A percentile compares a stretch with the other conserved stretches of the same genome.
phyloP scores from a whole-genome alignment of 208 protist genomes.

The Acanthamoeba triangularis region DNA sequence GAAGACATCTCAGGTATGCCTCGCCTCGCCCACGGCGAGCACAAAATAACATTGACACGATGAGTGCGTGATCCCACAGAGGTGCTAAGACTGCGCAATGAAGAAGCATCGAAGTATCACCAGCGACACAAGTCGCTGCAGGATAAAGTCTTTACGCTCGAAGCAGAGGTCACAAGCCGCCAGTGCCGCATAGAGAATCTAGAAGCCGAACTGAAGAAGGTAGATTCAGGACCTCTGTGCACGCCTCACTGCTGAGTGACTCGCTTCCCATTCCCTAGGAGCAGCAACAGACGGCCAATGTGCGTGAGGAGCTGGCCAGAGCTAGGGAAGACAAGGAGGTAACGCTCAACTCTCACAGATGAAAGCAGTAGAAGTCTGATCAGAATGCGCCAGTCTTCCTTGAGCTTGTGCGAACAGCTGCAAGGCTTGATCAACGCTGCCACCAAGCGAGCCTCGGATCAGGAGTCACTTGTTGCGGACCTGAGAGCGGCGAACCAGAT shows the following conservation, averaged over 20 bases:
- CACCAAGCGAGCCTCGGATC: not conserved
- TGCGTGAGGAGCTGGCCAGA: not conserved
- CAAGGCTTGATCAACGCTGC: not conserved
- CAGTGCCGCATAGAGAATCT: not conserved
- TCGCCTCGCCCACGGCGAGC: not conserved
- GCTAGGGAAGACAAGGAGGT: not conserved
- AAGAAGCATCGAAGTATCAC: not conserved
- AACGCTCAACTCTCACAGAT: not conserved
- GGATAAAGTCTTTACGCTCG: not conserved
- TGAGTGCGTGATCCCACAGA: not conserved
- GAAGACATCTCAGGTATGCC: not conserved
- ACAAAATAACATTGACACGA: not conserved
- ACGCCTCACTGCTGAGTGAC: not conserved
- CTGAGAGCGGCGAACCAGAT: not conserved
- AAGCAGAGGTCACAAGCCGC: not conserved
- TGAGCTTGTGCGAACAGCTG: not conserved
- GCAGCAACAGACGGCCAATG: not conserved
- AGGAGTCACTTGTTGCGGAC: not conserved
- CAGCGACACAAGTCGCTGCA: not conserved
- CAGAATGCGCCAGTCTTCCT: not conserved
- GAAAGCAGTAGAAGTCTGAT: not conserved
- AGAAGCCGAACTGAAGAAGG: not conserved
- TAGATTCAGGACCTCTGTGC: not conserved
- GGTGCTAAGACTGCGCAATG: not conserved
- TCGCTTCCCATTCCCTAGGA: not conserved